phyloP scores from a whole-genome alignment of 2,329 filamentous ascomycete genomes.

The Emergomyces orientalis region DNA sequence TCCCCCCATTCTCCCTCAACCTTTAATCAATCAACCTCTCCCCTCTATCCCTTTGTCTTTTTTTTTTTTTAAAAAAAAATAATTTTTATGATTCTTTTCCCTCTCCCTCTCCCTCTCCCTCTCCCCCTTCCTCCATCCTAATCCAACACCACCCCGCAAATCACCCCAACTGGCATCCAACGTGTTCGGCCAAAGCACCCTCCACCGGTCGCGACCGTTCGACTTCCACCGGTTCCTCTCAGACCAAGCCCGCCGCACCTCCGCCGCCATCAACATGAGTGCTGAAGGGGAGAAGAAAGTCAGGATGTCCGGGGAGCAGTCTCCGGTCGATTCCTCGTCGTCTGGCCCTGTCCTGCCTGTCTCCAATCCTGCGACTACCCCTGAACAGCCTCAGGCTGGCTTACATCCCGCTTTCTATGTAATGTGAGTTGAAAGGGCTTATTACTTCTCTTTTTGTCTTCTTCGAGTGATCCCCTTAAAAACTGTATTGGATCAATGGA shows the following conservation, averaged over 20 bases:
- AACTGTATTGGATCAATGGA: neutral
- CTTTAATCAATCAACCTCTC: neutral
- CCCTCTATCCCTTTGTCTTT: neutral
- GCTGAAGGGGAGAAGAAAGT: conserved; percentile 64
- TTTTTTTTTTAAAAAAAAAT: no score
- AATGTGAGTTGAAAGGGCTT: conserved; percentile 35
- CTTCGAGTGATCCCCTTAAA: neutral
- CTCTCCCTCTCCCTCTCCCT: conserved; percentile 9
- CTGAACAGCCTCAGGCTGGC: conserved; percentile 52
- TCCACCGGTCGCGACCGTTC: conserved; percentile 38
- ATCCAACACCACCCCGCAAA: conserved; percentile 9
- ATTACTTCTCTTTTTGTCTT: neutral
- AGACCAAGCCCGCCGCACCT: conserved; percentile 38
- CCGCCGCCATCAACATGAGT: conserved; percentile 42
- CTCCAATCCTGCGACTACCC: conserved; percentile 69
- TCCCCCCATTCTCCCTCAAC: no score
- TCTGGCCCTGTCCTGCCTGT: conserved; percentile 57
- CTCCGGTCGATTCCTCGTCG: conserved; percentile 18
- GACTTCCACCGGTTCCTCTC: conserved; percentile 40
- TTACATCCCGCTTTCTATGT: conserved; percentile 85
- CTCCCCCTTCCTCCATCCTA: conserved; percentile 11
- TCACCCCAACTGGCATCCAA: conserved; percentile 34
- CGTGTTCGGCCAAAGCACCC: conserved; percentile 35
- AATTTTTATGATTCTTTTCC: no score
- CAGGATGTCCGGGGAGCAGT: conserved; percentile 65